phyloP scores from a whole-genome alignment of 305 asterid species.

The Fraxinus angustifolia region DNA sequence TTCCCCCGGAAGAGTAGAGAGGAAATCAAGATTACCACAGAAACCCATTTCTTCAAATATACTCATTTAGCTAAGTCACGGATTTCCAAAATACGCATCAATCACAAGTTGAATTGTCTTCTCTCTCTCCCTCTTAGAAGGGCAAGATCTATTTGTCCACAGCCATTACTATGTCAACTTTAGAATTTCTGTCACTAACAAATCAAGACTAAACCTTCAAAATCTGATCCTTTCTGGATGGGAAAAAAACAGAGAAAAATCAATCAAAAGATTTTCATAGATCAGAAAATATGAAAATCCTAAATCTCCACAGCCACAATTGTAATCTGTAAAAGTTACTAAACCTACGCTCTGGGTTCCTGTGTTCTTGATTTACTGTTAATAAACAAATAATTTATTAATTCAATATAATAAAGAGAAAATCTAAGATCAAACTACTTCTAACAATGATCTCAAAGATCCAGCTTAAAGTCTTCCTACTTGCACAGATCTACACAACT shows the following conservation, averaged over 20 bases:
- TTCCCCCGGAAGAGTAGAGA: slow-evolving; percentile 32
- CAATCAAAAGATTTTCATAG: slow-evolving; percentile 14
- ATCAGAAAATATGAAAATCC: neutral
- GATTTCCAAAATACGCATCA: neutral
- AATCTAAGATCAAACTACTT: slow-evolving; percentile 5
- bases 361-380: neutral
- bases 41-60: slow-evolving; percentile 54
- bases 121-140: neutral
- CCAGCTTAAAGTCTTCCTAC: neutral
- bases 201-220: slow-evolving; percentile 12
- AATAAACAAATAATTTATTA: neutral
- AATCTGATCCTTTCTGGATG: slow-evolving; percentile 14
- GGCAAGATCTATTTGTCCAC: neutral
- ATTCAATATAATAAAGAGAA: neutral
- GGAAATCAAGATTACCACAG: slow-evolving; percentile 44
- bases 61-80: slow-evolving; percentile 30
- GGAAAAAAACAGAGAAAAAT: neutral
- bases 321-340: neutral
- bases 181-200: neutral
- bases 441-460: slow-evolving; percentile 14
- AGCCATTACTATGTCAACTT: neutral
- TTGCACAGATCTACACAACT: slow-evolving; percentile 13
- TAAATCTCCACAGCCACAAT: neutral
- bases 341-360: neutral
- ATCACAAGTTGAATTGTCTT: neutral